Conservation (phyloP, 345 rosid genomes). For the Populus pruinosa region DNA sequence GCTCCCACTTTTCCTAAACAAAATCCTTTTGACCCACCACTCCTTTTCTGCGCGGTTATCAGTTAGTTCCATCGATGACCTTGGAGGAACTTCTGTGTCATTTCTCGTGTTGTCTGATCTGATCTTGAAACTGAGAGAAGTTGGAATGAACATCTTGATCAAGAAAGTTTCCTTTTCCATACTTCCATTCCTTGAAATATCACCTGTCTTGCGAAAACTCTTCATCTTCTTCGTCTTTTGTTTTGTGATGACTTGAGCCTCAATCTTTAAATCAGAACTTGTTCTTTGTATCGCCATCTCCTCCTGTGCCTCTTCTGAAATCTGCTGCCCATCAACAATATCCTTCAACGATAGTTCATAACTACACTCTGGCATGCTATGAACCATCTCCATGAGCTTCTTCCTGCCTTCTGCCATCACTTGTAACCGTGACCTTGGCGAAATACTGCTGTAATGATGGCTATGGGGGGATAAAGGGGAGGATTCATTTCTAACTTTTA, state of each 20-base stretch:
- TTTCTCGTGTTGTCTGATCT: constrained; percentile 11
- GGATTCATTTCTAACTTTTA: constrained; percentile 17
- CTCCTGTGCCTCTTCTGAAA: background rate
- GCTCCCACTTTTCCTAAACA: constrained; percentile 6
- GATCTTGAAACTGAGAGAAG: constrained; percentile 25
- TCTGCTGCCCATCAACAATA: constrained; percentile 38
- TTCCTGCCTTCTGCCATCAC: constrained; percentile 45
- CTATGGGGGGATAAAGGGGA: constrained; percentile 35
- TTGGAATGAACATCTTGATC: constrained; percentile 48
- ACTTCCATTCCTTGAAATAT: constrained; percentile 32
- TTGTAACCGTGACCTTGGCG: constrained; percentile 20
- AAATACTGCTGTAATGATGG: constrained; percentile 22
- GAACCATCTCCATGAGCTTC: constrained; percentile 57
- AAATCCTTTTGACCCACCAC: constrained; percentile 21
- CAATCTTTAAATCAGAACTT: constrained; percentile 6
- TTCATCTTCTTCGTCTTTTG: constrained; percentile 10
- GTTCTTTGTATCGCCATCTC: background rate
- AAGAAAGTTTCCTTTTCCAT: constrained; percentile 44
- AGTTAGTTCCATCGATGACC: constrained; percentile 19
- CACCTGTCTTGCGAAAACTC: constrained; percentile 3
- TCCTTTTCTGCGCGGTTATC: constrained; percentile 10
- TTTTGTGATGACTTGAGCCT: constrained; percentile 12
- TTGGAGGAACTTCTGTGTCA: constrained; percentile 28
- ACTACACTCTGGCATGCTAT: constrained; percentile 41
- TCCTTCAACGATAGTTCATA: constrained; percentile 60